Evolutionary conservation across 1,284 basidiomycete species (phyloP), one percentile per base, ranked within the genome.

Genomic region (Ustilago nuda): DNA sequence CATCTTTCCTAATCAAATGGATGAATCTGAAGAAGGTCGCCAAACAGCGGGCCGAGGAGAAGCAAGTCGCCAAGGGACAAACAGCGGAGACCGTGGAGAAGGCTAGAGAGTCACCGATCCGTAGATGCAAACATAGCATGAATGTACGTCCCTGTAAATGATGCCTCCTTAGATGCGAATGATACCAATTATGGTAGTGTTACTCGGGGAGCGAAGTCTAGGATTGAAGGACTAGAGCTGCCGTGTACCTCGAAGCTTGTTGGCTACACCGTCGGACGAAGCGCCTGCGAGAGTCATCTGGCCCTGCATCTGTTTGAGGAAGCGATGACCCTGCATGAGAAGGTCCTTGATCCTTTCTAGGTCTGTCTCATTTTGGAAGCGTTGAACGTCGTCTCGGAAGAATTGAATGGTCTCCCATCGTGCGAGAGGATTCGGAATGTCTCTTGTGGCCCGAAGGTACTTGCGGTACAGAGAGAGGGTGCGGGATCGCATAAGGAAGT

Each of bases 361-460:
- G 27, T 78, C 72, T 27, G 63, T 72, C 48, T 69, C 73, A 41
- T 76, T 53, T 1, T 61, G 71, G 45, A 64, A 69, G 32, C 66
- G 59, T n/a, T 76, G 65, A 3, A 78, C 63, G 48, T 78, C 76
- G 17, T 71, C 60, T 2, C 75, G 66, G 53, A 77, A 78, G 60
- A 74, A 83, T 11, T 79, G 64, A 19, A 83, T 76, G 5, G 81
- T 82, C 57, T 83, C 81, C 60, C 80, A 69, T 12, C 81, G 68
- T 8, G 81, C 81, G 1, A 60, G 15, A 6, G 81, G 81, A 30
- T 83, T 80, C 2, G 80, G 76, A 15, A 83, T 83, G 61, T 77
- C 73, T 36, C 81, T 50, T 3, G 81, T 75, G 1, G 80, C 80
- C 4, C 81, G 67, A 13, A 83, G 56, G 32, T 80, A 78, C 51